These are phyloP conservation scores for Pseudoturritis turrita DNA, from an alignment of 345 rosid species.

Conservation along the genomic window DNA sequence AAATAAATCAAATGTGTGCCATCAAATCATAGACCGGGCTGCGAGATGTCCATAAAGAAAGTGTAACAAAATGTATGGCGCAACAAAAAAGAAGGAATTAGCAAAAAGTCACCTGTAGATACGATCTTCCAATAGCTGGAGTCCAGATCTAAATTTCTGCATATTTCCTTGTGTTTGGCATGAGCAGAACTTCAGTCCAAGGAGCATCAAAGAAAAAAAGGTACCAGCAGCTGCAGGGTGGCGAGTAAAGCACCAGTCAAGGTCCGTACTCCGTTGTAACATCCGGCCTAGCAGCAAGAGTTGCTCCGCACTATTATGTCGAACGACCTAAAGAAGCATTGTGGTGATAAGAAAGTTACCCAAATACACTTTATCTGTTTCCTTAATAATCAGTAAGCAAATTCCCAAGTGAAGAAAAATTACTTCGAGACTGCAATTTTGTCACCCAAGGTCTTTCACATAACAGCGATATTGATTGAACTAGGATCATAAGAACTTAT, in stretches of 20 bases:
- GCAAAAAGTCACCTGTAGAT: constrained; percentile 65
- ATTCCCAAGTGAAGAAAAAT: background rate
- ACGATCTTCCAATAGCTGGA: constrained; percentile 90
- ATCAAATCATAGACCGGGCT: constrained; percentile 9
- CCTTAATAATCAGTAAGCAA: constrained; percentile 12
- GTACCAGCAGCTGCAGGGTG: constrained; percentile 99
- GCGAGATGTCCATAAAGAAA: constrained; percentile 4
- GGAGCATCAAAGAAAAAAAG: constrained; percentile 94
- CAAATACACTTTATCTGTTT: background rate
- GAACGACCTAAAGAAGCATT: constrained; percentile 59
- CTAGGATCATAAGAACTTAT: constrained; percentile 1
- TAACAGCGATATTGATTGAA: constrained; percentile 16
- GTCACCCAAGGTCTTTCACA: constrained; percentile 4
- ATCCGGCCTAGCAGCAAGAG: constrained; percentile 90
- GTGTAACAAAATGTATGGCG: background rate
- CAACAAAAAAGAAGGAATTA: background rate
- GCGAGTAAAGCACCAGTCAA: constrained; percentile 86
- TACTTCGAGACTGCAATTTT: constrained; percentile 6
- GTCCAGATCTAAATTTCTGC: constrained; percentile 82
- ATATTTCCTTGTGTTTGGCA: constrained; percentile 82
- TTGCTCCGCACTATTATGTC: constrained; percentile 90
- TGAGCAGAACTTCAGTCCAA: constrained; percentile 93
- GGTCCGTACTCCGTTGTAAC: constrained; percentile 81
- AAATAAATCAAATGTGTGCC: background rate
- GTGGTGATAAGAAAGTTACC: constrained; percentile 14